phyloP scores from a whole-genome alignment of 768 basidiomycete genomes.

The Tulasnella sp. region DNA sequence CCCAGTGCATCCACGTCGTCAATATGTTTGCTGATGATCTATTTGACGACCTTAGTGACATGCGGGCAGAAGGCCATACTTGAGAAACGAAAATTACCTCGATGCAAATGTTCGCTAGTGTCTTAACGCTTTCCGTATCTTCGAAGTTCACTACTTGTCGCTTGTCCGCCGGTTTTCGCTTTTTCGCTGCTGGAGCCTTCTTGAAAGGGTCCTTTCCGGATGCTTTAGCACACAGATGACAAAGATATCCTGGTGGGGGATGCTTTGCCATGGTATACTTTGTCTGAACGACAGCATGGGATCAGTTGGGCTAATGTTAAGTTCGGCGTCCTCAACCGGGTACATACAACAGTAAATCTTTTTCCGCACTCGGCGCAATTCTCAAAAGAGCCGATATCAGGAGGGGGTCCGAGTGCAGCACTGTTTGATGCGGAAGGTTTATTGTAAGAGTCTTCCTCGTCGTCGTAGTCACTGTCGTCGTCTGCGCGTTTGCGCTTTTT shows the following conservation, averaged over 20 bases:
- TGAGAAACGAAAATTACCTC: constrained; percentile 44
- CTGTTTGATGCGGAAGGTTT: constrained; percentile 53
- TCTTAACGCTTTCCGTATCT: constrained; percentile 54
- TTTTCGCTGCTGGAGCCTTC: constrained; percentile 58
- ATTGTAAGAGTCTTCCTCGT: constrained; percentile 53
- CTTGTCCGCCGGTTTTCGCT: constrained; percentile 64
- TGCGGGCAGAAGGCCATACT: neutral
- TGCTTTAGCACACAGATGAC: constrained; percentile 75
- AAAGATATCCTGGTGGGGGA: constrained; percentile 72
- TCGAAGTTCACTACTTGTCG: constrained; percentile 66
- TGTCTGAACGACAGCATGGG: constrained; percentile 51
- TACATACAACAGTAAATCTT: constrained; percentile 81
- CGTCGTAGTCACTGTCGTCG: constrained; percentile 32
- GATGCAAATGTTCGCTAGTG: constrained; percentile 76
- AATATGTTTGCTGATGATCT: constrained; percentile 83
- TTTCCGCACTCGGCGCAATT: constrained; percentile 77
- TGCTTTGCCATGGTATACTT: constrained; percentile 77
- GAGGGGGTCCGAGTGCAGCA: constrained; percentile 40
- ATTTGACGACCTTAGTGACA: neutral
- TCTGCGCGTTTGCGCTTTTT: constrained; percentile 28
- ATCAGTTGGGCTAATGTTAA: neutral
- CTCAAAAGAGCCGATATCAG: constrained; percentile 72
- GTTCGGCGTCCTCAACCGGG: neutral
- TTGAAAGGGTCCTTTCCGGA: constrained; percentile 83
- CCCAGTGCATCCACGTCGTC: constrained; percentile 86